These are phyloP conservation scores for Zea luxurians DNA, from an alignment of 176 grass and related monocot species.

Conservation along the genomic window DNA sequence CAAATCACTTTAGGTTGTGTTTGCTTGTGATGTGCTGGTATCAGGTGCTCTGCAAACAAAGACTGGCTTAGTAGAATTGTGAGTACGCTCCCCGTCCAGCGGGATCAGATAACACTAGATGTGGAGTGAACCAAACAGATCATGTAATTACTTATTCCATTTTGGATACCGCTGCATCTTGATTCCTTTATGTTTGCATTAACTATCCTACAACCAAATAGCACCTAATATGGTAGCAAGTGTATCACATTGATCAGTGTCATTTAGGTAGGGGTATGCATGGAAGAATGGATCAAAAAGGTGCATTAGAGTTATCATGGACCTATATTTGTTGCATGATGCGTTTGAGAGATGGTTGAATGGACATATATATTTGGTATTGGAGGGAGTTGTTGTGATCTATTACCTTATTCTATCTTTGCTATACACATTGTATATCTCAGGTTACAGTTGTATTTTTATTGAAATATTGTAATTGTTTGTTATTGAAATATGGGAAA, in stretches of 20 bases:
- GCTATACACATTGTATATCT: not conserved
- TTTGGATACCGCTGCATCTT: no score
- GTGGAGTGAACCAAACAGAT: not conserved
- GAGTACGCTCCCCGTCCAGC: not conserved
- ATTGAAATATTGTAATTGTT: constrained; percentile 22
- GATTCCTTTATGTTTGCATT: no score
- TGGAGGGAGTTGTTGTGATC: not conserved
- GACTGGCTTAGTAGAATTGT: not conserved
- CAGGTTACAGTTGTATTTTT: constrained; percentile 13
- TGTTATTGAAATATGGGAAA: constrained; percentile 18
- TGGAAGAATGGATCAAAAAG: not conserved
- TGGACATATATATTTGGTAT: constrained; percentile 1
- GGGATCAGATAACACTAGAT: not conserved
- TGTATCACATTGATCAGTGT: no score
- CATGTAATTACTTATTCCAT: not conserved
- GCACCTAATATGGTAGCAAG: no score
- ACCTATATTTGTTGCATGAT: not conserved
- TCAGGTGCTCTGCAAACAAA: not conserved
- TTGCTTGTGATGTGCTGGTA: not conserved
- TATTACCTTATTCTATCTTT: not conserved
- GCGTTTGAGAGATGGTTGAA: not conserved
- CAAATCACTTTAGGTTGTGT: not conserved
- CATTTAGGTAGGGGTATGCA: not conserved
- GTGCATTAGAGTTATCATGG: not conserved
- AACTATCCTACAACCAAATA: no score